Percentiles rank a stretch among this genome's conserved stretches.
Evolutionary conservation across 192 early-diverging fungal genomes (phyloP).

Genomic region (Backusella australiensis): DNA sequence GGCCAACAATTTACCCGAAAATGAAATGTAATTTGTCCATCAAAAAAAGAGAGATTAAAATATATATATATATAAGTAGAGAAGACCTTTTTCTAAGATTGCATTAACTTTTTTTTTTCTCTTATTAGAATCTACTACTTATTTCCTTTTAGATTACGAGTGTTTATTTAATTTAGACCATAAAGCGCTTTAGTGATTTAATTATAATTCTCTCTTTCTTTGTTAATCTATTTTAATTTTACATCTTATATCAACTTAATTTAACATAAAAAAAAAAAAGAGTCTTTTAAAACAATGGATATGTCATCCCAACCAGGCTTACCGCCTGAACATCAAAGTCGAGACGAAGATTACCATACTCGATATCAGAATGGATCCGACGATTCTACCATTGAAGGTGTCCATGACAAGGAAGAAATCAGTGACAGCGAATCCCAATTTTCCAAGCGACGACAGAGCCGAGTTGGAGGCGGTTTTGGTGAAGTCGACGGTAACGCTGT

Average conservation of each 20-base stretch:
- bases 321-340: not conserved
- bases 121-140: not conserved
- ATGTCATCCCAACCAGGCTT: not conserved
- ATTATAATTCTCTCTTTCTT: not conserved
- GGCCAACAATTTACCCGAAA: slow-evolving; percentile 6
- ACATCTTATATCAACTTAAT: not conserved
- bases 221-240: not conserved
- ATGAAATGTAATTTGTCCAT: not conserved
- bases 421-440: not conserved
- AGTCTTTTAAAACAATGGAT: not conserved
- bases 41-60: not conserved
- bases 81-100: not conserved
- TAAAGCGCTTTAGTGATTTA: not conserved
- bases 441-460: not conserved
- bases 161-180: not conserved
- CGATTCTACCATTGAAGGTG: not conserved
- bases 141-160: not conserved
- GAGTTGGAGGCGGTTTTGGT: slow-evolving; percentile 27
- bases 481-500: slow-evolving; percentile 32
- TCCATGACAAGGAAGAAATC: not conserved
- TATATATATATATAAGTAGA: not conserved
- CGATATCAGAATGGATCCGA: slow-evolving; percentile 1
- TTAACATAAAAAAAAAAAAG: not conserved
- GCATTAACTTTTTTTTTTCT: not conserved
- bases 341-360: slow-evolving; percentile 5